Evolutionary conservation across 257 asterid species (phyloP), one percentile per base, ranked within the genome.

Genomic region (Plantago elongata): DNA sequence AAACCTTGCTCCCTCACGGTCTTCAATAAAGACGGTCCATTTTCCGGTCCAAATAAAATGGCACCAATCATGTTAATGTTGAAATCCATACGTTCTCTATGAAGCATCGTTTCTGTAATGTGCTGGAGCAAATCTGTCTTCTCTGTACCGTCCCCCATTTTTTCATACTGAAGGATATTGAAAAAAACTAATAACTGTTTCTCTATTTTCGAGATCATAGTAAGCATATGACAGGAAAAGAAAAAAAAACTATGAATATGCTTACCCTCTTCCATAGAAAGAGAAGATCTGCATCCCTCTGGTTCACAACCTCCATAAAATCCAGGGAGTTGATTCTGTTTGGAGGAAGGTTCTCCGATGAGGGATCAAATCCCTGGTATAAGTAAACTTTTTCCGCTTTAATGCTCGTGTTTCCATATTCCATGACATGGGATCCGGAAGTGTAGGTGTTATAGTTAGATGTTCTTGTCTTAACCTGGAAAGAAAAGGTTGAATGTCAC

Each of bases 341-440:
- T 4, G 86, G 79, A 34, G 96, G 93, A 15, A 84, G 71, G 78
- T 83, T 89, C 64, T 38, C 71, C 0, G 91, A 73, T 18, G 85
- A 81, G 29, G 97, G 96, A 64, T 92, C 86, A 47, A 75, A 92
- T 12, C 99, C 99, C 61, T 75, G 97, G 72, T 81, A 89, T 70
- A 83, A 47, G 61, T 78, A 83, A 15, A 92, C 85, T 78, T 78
- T 85, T 52, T 86, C 89, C 0, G 77, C 45, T 68, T 84, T 85
- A 59, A 89, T 73, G 62, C 73, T 71, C 74, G 65, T 78, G 77
- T 72, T 86, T 13, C 99, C 99, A 12, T 89, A 92, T 40, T 89
- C 91, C 99, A 86, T 89, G 9, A 92, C 99, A 54, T 92, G 99
- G 50, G 99, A 92, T 63, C 99, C 97, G 2, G 67, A 45, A 18